Conservation (phyloP, 495 filamentous ascomycete species). For the Articulospora tetracladia region DNA sequence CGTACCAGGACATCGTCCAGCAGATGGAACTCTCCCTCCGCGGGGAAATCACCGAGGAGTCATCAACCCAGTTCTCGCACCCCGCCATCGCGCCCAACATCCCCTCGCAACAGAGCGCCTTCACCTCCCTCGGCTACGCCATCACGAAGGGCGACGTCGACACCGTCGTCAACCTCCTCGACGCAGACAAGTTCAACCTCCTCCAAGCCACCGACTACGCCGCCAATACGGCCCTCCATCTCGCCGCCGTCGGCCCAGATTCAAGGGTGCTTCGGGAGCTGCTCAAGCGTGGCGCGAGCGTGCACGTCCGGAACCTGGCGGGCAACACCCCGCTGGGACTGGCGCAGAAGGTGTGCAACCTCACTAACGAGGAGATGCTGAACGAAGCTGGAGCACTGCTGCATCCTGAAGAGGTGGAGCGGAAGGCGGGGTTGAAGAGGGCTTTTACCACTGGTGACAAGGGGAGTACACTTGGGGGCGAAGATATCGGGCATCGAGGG, state of each 20-base stretch:
- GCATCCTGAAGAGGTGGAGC: slow-evolving; percentile 54
- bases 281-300: slow-evolving; percentile 73
- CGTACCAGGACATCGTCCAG: slow-evolving; percentile 55
- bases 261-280: slow-evolving; percentile 64
- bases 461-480: not conserved
- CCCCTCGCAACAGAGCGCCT: slow-evolving; percentile 43
- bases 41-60: slow-evolving; percentile 81
- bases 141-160: slow-evolving; percentile 69
- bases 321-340: slow-evolving; percentile 81
- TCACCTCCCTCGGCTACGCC: slow-evolving; percentile 77
- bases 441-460: not conserved
- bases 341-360: slow-evolving; percentile 51
- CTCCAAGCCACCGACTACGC: slow-evolving; percentile 68
- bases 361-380: slow-evolving; percentile 61
- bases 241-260: slow-evolving; percentile 42
- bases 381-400: slow-evolving; percentile 68
- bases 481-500: not conserved
- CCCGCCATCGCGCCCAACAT: slow-evolving; percentile 40
- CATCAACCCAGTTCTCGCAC: slow-evolving; percentile 62
- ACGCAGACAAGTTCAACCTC: slow-evolving; percentile 59
- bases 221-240: slow-evolving; percentile 77
- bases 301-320: slow-evolving; percentile 77
- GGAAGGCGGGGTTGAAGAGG: not conserved
- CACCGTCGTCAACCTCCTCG: slow-evolving; percentile 61
- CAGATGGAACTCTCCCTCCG: slow-evolving; percentile 75